Evolutionary conservation across 176 grass and related monocot species (phyloP).

Genomic region (Tillandsia leiboldiana): DNA sequence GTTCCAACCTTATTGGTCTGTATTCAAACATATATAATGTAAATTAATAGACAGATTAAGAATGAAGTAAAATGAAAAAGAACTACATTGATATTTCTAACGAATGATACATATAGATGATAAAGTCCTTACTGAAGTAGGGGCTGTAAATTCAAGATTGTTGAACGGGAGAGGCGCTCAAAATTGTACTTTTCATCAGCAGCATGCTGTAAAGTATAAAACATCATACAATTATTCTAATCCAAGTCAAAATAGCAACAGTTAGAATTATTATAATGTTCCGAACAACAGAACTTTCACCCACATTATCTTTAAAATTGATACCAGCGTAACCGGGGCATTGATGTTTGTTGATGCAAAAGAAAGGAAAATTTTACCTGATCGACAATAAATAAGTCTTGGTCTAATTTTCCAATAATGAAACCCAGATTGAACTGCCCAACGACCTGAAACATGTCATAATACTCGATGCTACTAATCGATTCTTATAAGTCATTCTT

Average conservation of each 20-base stretch:
- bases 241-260: too few relatives aligned
- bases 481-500: background rate
- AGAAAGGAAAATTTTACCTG: conserved; percentile 43
- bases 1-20: conserved; percentile 80
- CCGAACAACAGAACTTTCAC: too few relatives aligned
- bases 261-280: too few relatives aligned
- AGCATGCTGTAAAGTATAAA: conserved; percentile 61
- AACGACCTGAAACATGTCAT: conserved; percentile 48
- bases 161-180: conserved; percentile 84
- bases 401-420: conserved; percentile 77
- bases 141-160: conserved; percentile 81
- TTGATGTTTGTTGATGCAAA: conserved; percentile 11
- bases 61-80: conserved; percentile 5
- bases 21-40: conserved; percentile 25
- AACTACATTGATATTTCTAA: background rate
- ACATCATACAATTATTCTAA: conserved; percentile 6
- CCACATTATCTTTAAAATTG: too few relatives aligned
- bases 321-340: background rate
- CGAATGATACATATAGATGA: conserved; percentile 15
- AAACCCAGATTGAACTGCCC: conserved; percentile 99
- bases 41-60: conserved; percentile 9
- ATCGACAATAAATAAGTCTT: conserved; percentile 97
- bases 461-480: background rate
- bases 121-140: conserved; percentile 57
- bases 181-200: conserved; percentile 98